phyloP scores from a whole-genome alignment of 2,329 filamentous ascomycete species.

The Phialophora chinensis region DNA sequence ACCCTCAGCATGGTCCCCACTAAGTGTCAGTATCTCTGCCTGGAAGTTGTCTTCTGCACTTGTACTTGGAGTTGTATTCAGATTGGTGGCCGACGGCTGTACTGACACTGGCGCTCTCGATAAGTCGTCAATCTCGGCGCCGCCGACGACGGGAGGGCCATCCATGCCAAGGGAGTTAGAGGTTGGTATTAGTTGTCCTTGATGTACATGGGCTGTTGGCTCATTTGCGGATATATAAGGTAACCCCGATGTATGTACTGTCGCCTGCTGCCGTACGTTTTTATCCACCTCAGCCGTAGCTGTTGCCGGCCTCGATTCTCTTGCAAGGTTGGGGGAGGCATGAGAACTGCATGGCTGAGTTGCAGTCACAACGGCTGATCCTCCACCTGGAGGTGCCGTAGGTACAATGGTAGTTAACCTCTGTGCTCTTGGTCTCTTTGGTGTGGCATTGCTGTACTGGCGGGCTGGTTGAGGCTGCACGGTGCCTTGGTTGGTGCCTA shows the following conservation, averaged over 20 bases:
- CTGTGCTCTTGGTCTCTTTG: neutral
- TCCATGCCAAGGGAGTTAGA: neutral
- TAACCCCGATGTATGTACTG: neutral
- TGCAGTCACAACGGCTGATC: neutral
- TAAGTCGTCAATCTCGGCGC: neutral
- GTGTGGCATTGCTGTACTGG: neutral
- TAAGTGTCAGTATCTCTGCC: neutral
- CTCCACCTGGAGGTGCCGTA: neutral
- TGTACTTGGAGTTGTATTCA: neutral
- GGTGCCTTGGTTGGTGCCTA: neutral
- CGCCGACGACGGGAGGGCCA: neutral
- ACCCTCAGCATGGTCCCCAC: neutral
- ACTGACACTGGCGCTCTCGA: neutral
- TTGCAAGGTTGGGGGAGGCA: neutral
- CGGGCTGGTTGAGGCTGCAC: slow-evolving; percentile 5
- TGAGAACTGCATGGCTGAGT: neutral
- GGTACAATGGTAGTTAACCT: neutral
- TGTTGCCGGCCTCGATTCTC: neutral
- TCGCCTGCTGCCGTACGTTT: neutral
- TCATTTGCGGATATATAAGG: neutral
- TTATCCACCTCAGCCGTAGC: neutral
- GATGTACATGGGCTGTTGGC: neutral
- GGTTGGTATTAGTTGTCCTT: neutral
- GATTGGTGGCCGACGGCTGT: neutral
- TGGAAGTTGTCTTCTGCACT: neutral